A percentile compares a stretch with the other conserved stretches of the same genome.
Evolutionary conservation across 805 yeast genomes (phyloP).

Genomic region (Metschnikowia koreensis): DNA sequence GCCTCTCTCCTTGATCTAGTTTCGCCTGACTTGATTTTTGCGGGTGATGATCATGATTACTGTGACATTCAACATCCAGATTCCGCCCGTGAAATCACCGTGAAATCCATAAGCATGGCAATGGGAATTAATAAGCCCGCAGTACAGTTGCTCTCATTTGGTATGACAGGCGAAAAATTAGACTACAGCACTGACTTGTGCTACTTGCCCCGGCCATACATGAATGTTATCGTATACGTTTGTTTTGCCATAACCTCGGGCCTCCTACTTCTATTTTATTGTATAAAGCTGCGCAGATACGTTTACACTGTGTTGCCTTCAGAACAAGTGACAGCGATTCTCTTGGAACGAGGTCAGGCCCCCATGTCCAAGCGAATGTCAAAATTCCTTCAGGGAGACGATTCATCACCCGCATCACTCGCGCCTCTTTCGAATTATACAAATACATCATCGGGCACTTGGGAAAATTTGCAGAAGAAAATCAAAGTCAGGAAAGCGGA

Average conservation of each 20-base stretch:
- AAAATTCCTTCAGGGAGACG: slow-evolving; percentile 32
- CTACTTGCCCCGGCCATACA: slow-evolving; percentile 46
- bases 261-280: slow-evolving; percentile 27
- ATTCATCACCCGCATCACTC: slow-evolving; percentile 16
- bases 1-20: slow-evolving; percentile 16
- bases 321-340: slow-evolving; percentile 13
- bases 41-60: slow-evolving; percentile 30
- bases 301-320: slow-evolving; percentile 30
- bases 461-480: slow-evolving; percentile 1
- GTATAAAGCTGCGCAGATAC: slow-evolving; percentile 27
- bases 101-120: slow-evolving; percentile 41
- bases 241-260: slow-evolving; percentile 34
- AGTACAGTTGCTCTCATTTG: slow-evolving; percentile 36
- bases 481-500: slow-evolving; percentile 5
- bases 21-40: slow-evolving; percentile 23
- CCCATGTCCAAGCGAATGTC: slow-evolving; percentile 25
- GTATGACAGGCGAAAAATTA: slow-evolving; percentile 10
- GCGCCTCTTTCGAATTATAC: slow-evolving; percentile 10
- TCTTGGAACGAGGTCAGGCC: slow-evolving; percentile 11
- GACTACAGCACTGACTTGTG: slow-evolving; percentile 42
- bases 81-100: slow-evolving; percentile 34
- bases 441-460: not conserved
- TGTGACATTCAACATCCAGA: slow-evolving; percentile 19
- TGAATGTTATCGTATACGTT: slow-evolving; percentile 39
- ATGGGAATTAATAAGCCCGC: slow-evolving; percentile 43